Percentiles rank a stretch among this genome's conserved stretches.
Evolutionary conservation across 176 grass and related monocot species (phyloP).

Genomic region (Eragrostis curvula): DNA sequence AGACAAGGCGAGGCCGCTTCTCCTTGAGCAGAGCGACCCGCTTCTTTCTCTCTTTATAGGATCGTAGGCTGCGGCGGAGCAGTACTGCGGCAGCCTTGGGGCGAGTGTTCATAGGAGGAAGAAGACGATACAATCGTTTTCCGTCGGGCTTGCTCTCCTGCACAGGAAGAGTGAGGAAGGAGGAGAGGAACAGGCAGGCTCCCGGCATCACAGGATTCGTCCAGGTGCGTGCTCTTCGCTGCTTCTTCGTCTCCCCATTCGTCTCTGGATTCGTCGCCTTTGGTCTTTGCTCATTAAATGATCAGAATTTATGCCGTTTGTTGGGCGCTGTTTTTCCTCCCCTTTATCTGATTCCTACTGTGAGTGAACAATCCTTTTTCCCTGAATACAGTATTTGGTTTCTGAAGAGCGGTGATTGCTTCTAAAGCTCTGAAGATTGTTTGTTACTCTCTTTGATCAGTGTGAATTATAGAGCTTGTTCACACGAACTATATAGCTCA

Average conservation of each 20-base stretch:
- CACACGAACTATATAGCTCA: not conserved
- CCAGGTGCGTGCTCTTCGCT: constrained; percentile 3
- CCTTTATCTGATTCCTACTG: not conserved
- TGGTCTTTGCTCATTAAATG: not conserved
- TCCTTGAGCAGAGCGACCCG: constrained; percentile 17
- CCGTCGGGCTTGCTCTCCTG: constrained; percentile 8
- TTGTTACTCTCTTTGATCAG: not conserved
- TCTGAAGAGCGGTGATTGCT: not conserved
- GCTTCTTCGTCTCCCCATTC: not conserved
- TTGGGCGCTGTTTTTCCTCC: not conserved
- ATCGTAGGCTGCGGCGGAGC: constrained; percentile 17
- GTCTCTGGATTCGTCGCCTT: constrained; percentile 17
- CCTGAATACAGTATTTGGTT: not conserved
- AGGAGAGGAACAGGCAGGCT: not conserved
- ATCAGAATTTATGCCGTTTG: not conserved
- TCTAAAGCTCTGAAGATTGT: not conserved
- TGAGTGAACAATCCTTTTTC: not conserved
- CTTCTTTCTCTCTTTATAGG: not conserved
- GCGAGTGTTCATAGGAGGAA: not conserved
- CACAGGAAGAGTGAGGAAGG: not conserved
- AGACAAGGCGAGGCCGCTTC: constrained; percentile 1
- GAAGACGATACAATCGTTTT: constrained; percentile 15
- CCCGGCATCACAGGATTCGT: constrained; percentile 3
- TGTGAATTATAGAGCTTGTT: not conserved
- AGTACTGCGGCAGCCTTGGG: constrained; percentile 4